Conservation (phyloP, 2,329 filamentous ascomycete genomes). For the Ophiobolus disseminans region DNA sequence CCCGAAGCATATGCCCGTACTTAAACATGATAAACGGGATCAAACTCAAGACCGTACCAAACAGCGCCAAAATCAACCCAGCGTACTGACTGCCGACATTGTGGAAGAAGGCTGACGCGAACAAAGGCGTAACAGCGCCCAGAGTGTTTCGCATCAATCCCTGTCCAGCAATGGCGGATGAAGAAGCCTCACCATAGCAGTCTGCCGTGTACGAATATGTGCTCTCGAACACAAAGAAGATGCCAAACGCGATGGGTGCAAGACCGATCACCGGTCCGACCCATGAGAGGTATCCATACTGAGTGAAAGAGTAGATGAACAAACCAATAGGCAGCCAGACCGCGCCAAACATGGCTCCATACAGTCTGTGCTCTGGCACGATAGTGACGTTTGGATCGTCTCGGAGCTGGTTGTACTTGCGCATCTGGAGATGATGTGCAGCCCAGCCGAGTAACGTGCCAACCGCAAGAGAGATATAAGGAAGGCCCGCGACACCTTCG, state of each 20-base stretch:
- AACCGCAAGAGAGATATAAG: conserved; percentile 60
- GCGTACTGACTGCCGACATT: conserved; percentile 62
- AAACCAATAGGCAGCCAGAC: conserved; percentile 41
- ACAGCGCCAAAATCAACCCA: conserved; percentile 57
- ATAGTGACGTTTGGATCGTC: conserved; percentile 46
- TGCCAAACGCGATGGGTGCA: conserved; percentile 59
- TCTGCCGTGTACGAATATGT: conserved; percentile 61
- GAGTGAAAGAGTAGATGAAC: conserved; percentile 61
- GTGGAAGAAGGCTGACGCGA: conserved; percentile 61
- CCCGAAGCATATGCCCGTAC: conserved; percentile 50
- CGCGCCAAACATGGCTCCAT: conserved; percentile 42
- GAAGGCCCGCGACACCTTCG: conserved; percentile 58
- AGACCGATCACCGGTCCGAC: conserved; percentile 59
- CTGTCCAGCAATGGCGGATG: conserved; percentile 57
- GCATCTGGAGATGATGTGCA: conserved; percentile 59
- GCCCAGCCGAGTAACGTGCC: conserved; percentile 59
- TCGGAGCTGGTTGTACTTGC: conserved; percentile 56
- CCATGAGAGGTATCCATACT: conserved; percentile 59
- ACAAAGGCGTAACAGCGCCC: conserved; percentile 60
- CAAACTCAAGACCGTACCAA: conserved; percentile 53
- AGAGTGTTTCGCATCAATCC: conserved; percentile 62
- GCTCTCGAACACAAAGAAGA: conserved; percentile 59
- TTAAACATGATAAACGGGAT: conserved; percentile 56
- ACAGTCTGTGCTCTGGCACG: conserved; percentile 45
- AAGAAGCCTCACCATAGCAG: conserved; percentile 58